Evolutionary conservation across 1,284 basidiomycete genomes (phyloP), one percentile per base, ranked within the genome.

Genomic region (Ganoderma boninense): DNA sequence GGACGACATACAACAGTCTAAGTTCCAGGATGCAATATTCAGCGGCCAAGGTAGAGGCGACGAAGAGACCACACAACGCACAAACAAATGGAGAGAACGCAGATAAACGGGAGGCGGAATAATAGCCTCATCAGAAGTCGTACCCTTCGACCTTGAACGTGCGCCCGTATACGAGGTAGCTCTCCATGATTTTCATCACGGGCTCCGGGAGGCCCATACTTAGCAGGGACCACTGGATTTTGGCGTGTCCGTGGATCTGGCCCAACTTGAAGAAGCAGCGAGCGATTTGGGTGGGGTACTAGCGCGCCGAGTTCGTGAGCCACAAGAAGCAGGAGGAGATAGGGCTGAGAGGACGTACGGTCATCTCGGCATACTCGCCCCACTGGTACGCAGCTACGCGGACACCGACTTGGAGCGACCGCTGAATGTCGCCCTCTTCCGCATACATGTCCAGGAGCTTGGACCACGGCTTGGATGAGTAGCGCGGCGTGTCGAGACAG

Each of bases 391-490:
- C 96, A 38, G 96, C 95, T 65, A 99, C 89, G 57, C 96, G 88
- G 73, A 98, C 95, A 1, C 95, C 97, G 0, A 95, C 95, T 82
- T 97, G 97, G 72, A 99, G 88, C 61, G 92, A 92, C 52, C 96
- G 86, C 78, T 94, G 94, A 63, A 99, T 91, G 79, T 99, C 97
- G 1, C 95, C 93, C 76, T 98, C 96, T 14, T 96, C 96, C 5
- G 96, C 92, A 77, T 98, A 99, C 85, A 93, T 95, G 82, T 99
- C 97, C 82, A 99, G 88, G 66, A 99, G 82, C 79, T 96, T 96
- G 65, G 90, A 84, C 92, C 97, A 97, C 4, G 97, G 97, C 80
- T 98, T 98, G 69, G 92, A 88, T 2, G 93, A 93, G 81, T 99
- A 99, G 32, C 92, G 84, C 67, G 92, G 90, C 56, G 91, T 86